Evolutionary conservation across 208 protist species (phyloP), one percentile per base, ranked within the genome.

Genomic region (Acanthamoeba rhysodes): DNA sequence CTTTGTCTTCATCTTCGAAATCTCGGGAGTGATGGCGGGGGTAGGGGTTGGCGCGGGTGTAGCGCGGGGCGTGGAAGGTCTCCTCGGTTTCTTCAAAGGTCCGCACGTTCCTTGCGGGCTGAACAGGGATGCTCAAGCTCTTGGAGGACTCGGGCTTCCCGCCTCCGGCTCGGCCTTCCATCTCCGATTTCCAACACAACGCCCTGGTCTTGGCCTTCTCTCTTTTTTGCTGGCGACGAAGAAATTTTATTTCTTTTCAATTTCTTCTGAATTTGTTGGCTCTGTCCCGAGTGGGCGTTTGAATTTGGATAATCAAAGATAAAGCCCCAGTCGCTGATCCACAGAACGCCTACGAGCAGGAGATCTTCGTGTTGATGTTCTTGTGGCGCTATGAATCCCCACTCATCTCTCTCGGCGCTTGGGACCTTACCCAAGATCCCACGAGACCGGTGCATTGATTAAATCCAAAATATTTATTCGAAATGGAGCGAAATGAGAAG

Each of bases 131-230:
- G 70, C 34, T 78, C n/a, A 78, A 29, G 70, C 70, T 78, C 70
- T 78, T 78, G n/a, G 70, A 78, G 70, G 70, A 3, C 32, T 78
- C 70, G 12, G 70, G 70, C 70, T 78, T 78, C 8, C 70, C 70
- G 12, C 70, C 70, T 20, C 70, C 32, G 34, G n/a, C 16, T 20
- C 34, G n/a, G 20, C 24, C 62, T 22, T n/a, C 24, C 70, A 48
- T 78, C 70, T 78, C 29, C 70, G 34, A 45, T 78, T 68, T 68
- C 62, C 45, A 48, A 48, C 45, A 48, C 2, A 2, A 48, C 1
- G 9, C 45, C 24, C 27, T 4, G 14, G 14, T 64, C 27, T 1
- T 2, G 2, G 1, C 10, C 4, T 2, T 18, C 57, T 64, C 10
- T 62, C 27, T 68, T 29, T 22, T 29, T 68, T 4, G 16, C 62